Evolutionary conservation across 495 filamentous ascomycete species (phyloP).

Genomic region (Margaritispora aquatica): DNA sequence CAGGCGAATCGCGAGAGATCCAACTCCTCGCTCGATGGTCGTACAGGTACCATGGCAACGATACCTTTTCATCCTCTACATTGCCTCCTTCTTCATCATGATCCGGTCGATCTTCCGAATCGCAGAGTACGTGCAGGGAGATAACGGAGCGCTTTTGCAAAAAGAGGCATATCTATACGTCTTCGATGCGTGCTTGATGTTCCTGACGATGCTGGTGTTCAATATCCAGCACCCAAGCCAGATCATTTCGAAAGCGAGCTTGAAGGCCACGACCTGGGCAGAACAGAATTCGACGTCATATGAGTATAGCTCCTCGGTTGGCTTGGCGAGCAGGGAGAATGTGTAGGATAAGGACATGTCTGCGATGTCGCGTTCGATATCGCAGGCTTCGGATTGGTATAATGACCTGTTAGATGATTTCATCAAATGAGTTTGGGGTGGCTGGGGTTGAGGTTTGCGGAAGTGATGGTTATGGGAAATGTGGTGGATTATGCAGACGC

Average conservation of each 20-base stretch:
- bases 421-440: not conserved
- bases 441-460: not conserved
- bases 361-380: not conserved
- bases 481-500: no score
- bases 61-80: slow-evolving; percentile 46
- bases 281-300: not conserved
- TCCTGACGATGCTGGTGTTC: slow-evolving; percentile 38
- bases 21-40: no score
- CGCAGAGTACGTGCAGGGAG: slow-evolving; percentile 51
- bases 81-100: slow-evolving; percentile 47
- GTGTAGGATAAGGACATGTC: not conserved
- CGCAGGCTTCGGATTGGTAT: not conserved
- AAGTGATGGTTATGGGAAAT: not conserved
- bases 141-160: slow-evolving; percentile 28
- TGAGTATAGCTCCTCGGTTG: not conserved
- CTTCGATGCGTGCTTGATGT: slow-evolving; percentile 46
- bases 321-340: not conserved
- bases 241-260: slow-evolving; percentile 26
- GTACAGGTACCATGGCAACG: slow-evolving; percentile 38
- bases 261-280: not conserved
- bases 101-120: slow-evolving; percentile 51
- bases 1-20: no score
- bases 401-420: not conserved
- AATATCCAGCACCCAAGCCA: slow-evolving; percentile 45
- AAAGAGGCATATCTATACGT: slow-evolving; percentile 17